Evolutionary conservation across 2,329 filamentous ascomycete genomes (phyloP), one percentile per base, ranked within the genome.

Genomic region (Penicillium sp.): DNA sequence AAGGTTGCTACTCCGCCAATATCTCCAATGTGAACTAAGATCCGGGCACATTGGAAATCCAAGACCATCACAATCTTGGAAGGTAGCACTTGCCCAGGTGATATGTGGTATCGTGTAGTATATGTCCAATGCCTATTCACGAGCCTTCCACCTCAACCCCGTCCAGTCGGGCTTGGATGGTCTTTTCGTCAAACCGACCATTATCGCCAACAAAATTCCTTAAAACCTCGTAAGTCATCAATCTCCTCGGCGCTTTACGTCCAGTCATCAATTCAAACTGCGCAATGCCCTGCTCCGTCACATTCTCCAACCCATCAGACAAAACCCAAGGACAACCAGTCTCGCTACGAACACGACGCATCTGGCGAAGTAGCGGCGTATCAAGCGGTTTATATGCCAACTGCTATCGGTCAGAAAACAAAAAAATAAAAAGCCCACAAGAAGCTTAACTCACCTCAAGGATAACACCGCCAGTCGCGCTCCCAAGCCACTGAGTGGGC

Each of bases 181-280:
- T 74, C 57, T 69, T 71, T 50, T 74, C 71, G 39, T 73, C 71
- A 54, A 74, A 71, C 6, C 55, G 62, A 18, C 71, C 71, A 48
- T 62, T 59, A 11, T 72, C 70, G 10, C 70, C 71, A 22, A 64
- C 65, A 46, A 73, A 74, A 50, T 73, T 71, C 16, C 62, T 66
- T 31, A 74, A 62, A 11, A 88, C 85, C 62, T 86, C 85, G 40
- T 83, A 77, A 56, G 87, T 81, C 89, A 93, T 92, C 36, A 88
- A 71, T 42, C 83, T 76, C 24, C 88, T 81, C 2, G 88, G 88
- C 14, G 88, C 88, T 69, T 87, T 82, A 44, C 88, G 79, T 0
- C 88, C 89, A 0, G 89, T 92, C 68, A 92, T 90, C 2, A 92
- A 73, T 71, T 93, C 89, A 65, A 92, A 93, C 64, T 92, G 89